A percentile compares a stretch with the other conserved stretches of the same genome.
Conservation (phyloP, 768 basidiomycete genomes). For the Suillus subluteus region DNA sequence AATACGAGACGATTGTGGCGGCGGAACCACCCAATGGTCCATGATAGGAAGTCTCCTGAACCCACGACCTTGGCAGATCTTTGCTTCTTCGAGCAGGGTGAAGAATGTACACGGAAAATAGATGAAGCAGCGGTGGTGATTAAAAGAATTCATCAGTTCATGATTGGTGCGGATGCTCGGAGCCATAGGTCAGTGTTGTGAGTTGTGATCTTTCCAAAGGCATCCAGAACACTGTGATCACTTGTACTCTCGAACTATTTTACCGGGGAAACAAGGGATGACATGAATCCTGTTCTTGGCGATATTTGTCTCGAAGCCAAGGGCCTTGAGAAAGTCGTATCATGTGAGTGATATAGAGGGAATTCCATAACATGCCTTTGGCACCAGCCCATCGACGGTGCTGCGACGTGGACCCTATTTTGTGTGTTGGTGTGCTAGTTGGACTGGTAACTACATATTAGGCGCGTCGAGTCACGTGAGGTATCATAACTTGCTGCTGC, state of each 20-base stretch:
- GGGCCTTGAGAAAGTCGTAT: conserved; percentile 27
- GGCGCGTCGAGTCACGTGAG: conserved; percentile 1
- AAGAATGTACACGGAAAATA: conserved; percentile 24
- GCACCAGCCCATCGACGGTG: not conserved
- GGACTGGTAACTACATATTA: not conserved
- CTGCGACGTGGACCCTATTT: not conserved
- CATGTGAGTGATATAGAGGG: not conserved
- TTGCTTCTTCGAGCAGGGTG: conserved; percentile 43
- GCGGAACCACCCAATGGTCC: conserved; percentile 4
- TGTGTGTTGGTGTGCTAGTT: conserved; percentile 25
- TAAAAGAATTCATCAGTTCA: conserved; percentile 38
- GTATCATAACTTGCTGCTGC: not conserved
- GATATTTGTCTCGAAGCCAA: conserved; percentile 39
- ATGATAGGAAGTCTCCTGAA: conserved; percentile 1
- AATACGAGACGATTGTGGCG: not conserved
- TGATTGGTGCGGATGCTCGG: conserved; percentile 46
- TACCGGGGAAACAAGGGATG: conserved; percentile 40
- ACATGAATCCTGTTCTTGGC: conserved; percentile 33
- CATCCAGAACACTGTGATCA: not conserved
- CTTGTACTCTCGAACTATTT: conserved; percentile 41
- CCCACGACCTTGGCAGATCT: conserved; percentile 52
- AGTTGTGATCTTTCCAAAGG: not conserved
- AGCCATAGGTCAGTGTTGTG: conserved; percentile 31
- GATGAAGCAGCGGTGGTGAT: conserved; percentile 18
- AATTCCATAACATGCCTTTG: not conserved